Evolutionary conservation across 306 rosid genomes (phyloP), one percentile per base, ranked within the genome.

Genomic region (Cotoneaster glaucophyllus): DNA sequence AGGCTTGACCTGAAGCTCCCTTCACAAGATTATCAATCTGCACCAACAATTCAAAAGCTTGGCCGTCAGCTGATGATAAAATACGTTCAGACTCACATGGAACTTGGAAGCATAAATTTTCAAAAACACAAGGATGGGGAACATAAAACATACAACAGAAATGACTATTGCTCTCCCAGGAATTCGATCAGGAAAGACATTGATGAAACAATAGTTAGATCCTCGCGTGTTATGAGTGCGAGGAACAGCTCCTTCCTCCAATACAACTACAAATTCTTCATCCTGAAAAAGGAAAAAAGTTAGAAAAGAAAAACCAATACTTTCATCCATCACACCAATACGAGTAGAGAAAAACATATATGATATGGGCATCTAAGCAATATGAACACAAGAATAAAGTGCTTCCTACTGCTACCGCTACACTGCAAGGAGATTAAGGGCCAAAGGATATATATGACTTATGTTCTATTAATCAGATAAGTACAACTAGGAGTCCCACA

Each of bases 1-100:
- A 34, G 68, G 99, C 97, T 87, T 92, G 97, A 76, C 99, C 99
- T 34, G 97, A 92, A 86, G 99, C 99, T 70, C 96, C 99, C 81
- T 95, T 95, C 37, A 95, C 96, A 76, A 95, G 86, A 74, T 95
- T 95, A 88, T 95, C 99, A 78, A 95, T 92, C 97, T 95, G 88
- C 88, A 76, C 77, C 54, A 80, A 62, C 64, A 79, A 41, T 26
- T 64, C 64, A 37, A 71, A 66, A 63, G 74, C 25, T 79, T 77
- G 73, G 74, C 29, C 62, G 70, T 44, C 69, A 37, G 26, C 22
- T 1, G 8, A 53, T 18, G 4, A 73, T 7, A 59, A 43, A 53
- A 58, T 11, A 18, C 10, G 34, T 4, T 41, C 56, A 37, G 2
- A 71, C 21, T 56, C 14, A 21, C 41, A 58, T 34, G 19, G 66